Conservation (phyloP, 2,329 filamentous ascomycete genomes). For the Neodidymelliopsis sp. region DNA sequence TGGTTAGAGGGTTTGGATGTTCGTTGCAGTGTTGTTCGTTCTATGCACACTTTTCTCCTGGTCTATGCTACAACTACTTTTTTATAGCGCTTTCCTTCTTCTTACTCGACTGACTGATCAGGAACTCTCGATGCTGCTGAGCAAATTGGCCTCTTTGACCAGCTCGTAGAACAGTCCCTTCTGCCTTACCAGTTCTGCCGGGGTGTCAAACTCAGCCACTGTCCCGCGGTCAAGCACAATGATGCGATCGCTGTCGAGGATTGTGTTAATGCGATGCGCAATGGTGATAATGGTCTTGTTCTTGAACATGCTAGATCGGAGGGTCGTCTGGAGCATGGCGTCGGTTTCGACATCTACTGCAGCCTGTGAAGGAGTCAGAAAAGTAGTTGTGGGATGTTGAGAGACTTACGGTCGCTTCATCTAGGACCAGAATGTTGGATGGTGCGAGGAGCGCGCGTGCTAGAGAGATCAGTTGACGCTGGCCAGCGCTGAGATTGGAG, state of each 20-base stretch:
- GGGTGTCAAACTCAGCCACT: constrained; percentile 92
- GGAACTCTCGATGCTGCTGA: constrained; percentile 49
- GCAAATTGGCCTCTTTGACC: constrained; percentile 87
- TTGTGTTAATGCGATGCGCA: constrained; percentile 97
- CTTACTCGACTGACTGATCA: no score
- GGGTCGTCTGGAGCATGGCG: constrained; percentile 68
- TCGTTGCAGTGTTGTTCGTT: no score
- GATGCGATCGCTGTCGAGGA: constrained; percentile 86
- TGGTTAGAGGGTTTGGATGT: no score
- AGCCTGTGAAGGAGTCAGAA: constrained; percentile 53
- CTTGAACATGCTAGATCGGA: constrained; percentile 74
- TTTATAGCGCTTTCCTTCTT: no score
- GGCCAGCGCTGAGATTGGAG: constrained; percentile 93
- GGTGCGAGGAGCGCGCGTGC: constrained; percentile 93
- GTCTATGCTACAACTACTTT: no score
- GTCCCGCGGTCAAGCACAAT: constrained; percentile 90
- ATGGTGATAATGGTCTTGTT: constrained; percentile 98
- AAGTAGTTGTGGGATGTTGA: background rate
- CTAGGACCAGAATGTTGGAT: constrained; percentile 94
- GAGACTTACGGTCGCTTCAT: constrained; percentile 85
- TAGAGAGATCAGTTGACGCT: constrained; percentile 91
- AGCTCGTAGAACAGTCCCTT: constrained; percentile 86
- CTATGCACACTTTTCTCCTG: no score
- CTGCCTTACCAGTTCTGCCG: constrained; percentile 75
- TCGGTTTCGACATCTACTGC: constrained; percentile 76